These are phyloP conservation scores for Sindora glabra DNA, from an alignment of 306 rosid genomes.

Conservation along the genomic window DNA sequence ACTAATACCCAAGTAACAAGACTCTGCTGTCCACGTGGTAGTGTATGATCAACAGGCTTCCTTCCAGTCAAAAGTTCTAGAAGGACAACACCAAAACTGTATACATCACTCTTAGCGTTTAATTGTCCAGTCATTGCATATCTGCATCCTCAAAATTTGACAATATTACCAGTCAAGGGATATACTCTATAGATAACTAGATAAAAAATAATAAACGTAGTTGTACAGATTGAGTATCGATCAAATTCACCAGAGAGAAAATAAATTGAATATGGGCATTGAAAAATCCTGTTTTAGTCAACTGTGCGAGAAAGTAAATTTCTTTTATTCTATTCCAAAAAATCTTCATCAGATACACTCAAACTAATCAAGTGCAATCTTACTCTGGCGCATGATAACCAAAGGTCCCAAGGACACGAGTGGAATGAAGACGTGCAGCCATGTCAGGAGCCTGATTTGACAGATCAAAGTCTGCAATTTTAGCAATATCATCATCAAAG, in stretches of 20 bases:
- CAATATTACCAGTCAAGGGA: neutral
- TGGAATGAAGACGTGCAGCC: conserved; percentile 94
- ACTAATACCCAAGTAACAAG: conserved; percentile 80
- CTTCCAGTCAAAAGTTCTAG: conserved; percentile 90
- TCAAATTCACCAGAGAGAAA: conserved; percentile 1
- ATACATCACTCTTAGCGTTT: conserved; percentile 87
- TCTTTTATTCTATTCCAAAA: neutral
- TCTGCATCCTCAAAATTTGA: conserved; percentile 34
- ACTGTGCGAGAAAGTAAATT: neutral
- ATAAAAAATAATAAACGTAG: neutral
- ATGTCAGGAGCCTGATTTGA: conserved; percentile 96
- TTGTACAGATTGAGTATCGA: conserved; percentile 1
- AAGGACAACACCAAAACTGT: conserved; percentile 85
- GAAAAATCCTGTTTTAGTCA: neutral
- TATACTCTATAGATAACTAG: neutral
- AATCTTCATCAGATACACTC: neutral
- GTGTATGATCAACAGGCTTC: conserved; percentile 91
- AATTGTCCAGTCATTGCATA: conserved; percentile 93
- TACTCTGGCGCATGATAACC: conserved; percentile 98
- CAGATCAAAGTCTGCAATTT: conserved; percentile 89
- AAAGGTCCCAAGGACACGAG: conserved; percentile 91
- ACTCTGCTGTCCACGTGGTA: conserved; percentile 92
- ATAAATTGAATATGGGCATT: neutral
- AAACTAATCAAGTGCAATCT: conserved; percentile 19
- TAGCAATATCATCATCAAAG: conserved; percentile 80